phyloP scores from a whole-genome alignment of 768 basidiomycete genomes.

The Tricholoma terreum region DNA sequence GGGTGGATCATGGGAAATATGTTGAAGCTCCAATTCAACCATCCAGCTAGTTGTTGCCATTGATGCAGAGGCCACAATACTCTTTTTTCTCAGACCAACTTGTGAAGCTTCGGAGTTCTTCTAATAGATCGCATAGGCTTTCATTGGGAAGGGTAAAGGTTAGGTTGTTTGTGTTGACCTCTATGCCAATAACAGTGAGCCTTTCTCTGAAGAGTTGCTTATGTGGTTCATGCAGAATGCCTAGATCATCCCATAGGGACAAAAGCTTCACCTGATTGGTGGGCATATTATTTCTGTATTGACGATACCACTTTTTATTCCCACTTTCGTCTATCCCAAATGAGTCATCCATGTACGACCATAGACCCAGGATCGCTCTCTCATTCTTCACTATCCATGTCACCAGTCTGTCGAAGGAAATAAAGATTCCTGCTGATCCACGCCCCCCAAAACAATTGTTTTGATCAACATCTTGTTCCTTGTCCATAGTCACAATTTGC shows the following conservation, averaged over 20 bases:
- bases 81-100: background rate
- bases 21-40: no score
- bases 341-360: no score
- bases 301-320: conserved; percentile 23
- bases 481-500: conserved; percentile 31
- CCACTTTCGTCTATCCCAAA: conserved; percentile 14
- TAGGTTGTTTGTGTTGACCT: conserved; percentile 31
- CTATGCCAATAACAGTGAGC: conserved; percentile 36
- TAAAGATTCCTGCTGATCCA: conserved; percentile 11
- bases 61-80: conserved; percentile 19
- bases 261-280: conserved; percentile 32
- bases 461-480: conserved; percentile 26
- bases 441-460: conserved; percentile 33
- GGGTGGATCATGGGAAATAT: background rate
- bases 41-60: conserved; percentile 1
- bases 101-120: conserved; percentile 6
- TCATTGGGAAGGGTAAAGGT: conserved; percentile 19
- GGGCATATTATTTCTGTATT: conserved; percentile 24
- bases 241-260: conserved; percentile 30
- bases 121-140: conserved; percentile 10
- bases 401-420: no score
- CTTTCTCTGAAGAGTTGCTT: background rate
- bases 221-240: background rate
- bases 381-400: no score
- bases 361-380: no score